Evolutionary conservation across 1,284 basidiomycete species (phyloP), one percentile per base, ranked within the genome.

Genomic region (Leccinum subrobustum): DNA sequence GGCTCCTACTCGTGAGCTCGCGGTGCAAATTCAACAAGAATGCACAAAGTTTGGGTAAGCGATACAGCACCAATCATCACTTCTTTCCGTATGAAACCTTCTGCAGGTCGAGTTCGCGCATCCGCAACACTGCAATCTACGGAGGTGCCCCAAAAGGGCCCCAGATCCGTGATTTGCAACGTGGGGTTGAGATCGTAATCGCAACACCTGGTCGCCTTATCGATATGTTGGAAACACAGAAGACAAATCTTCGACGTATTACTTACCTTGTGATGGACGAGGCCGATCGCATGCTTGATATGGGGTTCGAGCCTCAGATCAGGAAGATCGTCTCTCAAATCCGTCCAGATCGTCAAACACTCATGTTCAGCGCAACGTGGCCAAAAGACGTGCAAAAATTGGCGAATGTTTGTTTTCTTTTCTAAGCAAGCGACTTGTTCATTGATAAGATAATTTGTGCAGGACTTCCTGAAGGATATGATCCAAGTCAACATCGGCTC

Each of bases 271-370:
- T 99, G 73, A 95, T 99, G 91, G 96, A 99, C 77, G 97, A 99
- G 78, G 96, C 96, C 60, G 96, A 98, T 80, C 92, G 95, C 69
- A 96, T 96, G 94, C 84, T 96, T 66, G 94, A 96, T 80, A 96
- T 96, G 95, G 95, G 96, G 85, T 99, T 99, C 81, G 96, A 99
- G 81, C 96, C 96, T 61, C 96, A 99, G 77, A 99, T 99, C 74
- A 87, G 96, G 75, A 99, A 99, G 82, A 98, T 98, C 70, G 91
- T 99, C 67, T 83, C 89, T 68, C 96, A 99, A 79, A 97, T 98
- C 72, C 88, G 96, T 51, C 96, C 95, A 47, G 96, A 98, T 79
- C 88, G 95, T 73, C 96, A 98, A 75, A 95, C 94, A 1, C 83
- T 96, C 63, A 93, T 95, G 87, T 99, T 99, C 83, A 98, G 95